Conservation (phyloP, 2,329 filamentous ascomycete species). For the Saccharata proteae region DNA sequence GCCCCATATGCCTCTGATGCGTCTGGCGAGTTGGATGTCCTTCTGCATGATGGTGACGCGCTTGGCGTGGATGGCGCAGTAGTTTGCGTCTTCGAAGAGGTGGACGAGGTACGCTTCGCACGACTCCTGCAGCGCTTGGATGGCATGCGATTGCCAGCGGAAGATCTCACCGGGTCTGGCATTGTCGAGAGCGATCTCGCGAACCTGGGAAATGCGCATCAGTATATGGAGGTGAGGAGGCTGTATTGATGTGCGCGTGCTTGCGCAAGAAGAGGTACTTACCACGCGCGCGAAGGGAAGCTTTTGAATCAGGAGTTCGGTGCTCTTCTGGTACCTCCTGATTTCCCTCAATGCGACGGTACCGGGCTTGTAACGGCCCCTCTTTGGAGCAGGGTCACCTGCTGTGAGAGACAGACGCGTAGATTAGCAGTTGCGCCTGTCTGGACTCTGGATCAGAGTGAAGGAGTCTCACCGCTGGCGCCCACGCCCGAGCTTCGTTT, state of each 20-base stretch:
- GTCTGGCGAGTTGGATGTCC: conserved; percentile 92
- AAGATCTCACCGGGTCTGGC: conserved; percentile 61
- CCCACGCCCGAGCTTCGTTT: too few species aligned
- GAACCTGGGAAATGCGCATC: conserved; percentile 37
- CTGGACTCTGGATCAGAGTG: too few species aligned
- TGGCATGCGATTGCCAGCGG: conserved; percentile 96
- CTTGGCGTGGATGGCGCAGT: conserved; percentile 98
- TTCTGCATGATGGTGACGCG: conserved; percentile 97
- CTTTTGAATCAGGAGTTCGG: conserved; percentile 92
- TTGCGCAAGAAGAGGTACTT: conserved; percentile 11
- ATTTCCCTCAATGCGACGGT: conserved; percentile 98
- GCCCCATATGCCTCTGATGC: conserved; percentile 67
- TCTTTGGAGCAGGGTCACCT: conserved; percentile 19
- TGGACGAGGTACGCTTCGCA: conserved; percentile 98
- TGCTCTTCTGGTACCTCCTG: conserved; percentile 94
- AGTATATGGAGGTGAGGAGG: background rate
- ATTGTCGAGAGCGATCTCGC: conserved; percentile 85
- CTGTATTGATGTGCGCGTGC: background rate
- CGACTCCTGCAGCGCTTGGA: conserved; percentile 94
- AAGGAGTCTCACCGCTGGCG: too few species aligned
- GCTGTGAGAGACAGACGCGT: too few species aligned
- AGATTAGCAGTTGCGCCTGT: too few species aligned
- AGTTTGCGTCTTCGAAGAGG: conserved; percentile 95
- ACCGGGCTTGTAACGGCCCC: conserved; percentile 40
- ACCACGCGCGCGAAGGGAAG: conserved; percentile 93